Percentiles rank a stretch among this genome's conserved stretches.
Conservation (phyloP, 495 filamentous ascomycete species). For the Saxophila tyrrhenica region DNA sequence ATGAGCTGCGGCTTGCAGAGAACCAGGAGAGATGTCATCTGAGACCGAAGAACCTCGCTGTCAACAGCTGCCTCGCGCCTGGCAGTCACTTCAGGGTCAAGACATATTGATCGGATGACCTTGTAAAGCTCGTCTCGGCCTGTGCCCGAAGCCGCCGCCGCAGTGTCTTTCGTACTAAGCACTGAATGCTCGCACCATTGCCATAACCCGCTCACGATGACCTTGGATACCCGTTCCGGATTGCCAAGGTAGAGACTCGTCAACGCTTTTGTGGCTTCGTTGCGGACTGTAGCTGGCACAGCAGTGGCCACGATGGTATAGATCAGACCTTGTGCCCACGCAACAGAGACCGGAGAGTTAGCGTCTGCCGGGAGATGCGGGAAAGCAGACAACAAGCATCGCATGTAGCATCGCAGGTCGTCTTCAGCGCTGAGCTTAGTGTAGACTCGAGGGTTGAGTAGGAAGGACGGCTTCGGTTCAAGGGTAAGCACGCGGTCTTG, state of each 20-base stretch:
- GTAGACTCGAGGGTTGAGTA: constrained; percentile 75
- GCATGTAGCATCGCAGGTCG: constrained; percentile 64
- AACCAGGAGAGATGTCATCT: constrained; percentile 50
- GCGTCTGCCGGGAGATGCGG: constrained; percentile 22
- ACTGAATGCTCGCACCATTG: constrained; percentile 60
- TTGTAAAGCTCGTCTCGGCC: constrained; percentile 47
- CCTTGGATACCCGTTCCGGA: constrained; percentile 41
- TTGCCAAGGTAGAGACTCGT: constrained; percentile 45
- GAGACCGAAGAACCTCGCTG: constrained; percentile 33
- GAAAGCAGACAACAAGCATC: constrained; percentile 54
- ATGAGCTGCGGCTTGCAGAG: constrained; percentile 69
- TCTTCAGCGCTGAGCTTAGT: constrained; percentile 59
- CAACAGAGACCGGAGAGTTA: constrained; percentile 9
- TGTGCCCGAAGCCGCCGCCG: constrained; percentile 56
- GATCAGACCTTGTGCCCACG: constrained; percentile 74
- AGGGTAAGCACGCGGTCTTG: constrained; percentile 49
- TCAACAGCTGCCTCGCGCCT: background rate
- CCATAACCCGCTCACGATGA: constrained; percentile 67
- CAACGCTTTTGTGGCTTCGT: constrained; percentile 46
- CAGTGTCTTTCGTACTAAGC: constrained; percentile 62
- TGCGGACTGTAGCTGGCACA: constrained; percentile 46
- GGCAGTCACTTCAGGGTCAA: background rate
- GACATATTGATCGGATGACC: constrained; percentile 60
- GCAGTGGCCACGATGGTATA: constrained; percentile 55
- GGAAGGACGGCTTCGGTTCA: constrained; percentile 68